Percentiles rank a stretch among this genome's conserved stretches.
phyloP scores from a whole-genome alignment of 352 stramenopile species.

The Phytophthora rubi region DNA sequence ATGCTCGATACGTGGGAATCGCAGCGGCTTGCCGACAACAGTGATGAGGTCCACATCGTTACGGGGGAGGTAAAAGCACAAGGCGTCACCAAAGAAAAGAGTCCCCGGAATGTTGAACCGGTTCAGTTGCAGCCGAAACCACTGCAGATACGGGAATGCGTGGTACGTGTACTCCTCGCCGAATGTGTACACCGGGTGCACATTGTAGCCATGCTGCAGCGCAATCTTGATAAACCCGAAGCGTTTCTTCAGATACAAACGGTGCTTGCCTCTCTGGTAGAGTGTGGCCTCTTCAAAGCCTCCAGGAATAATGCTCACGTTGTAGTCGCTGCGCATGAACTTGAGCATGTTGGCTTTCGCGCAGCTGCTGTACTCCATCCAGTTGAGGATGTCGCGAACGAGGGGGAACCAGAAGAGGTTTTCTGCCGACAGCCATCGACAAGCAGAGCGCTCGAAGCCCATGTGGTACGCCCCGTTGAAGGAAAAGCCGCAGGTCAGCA shows the following conservation, averaged over 20 bases:
- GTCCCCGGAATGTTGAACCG: conserved; percentile 82
- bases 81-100: conserved; percentile 69
- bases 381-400: conserved; percentile 66
- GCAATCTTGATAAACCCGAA: conserved; percentile 94
- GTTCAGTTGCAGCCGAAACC: conserved; percentile 81
- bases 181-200: conserved; percentile 92
- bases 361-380: conserved; percentile 63
- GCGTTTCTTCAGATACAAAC: conserved; percentile 90
- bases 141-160: conserved; percentile 82
- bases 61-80: conserved; percentile 83
- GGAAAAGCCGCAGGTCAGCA: conserved; percentile 58
- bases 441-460: conserved; percentile 52
- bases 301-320: conserved; percentile 88
- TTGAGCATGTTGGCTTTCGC: conserved; percentile 52
- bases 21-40: conserved; percentile 87
- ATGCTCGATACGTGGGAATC: conserved; percentile 85
- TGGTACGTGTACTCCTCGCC: conserved; percentile 89
- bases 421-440: conserved; percentile 69
- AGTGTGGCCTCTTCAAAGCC: conserved; percentile 95
- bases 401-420: conserved; percentile 73
- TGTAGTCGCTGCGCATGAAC: conserved; percentile 59
- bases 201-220: conserved; percentile 89
- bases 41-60: conserved; percentile 82
- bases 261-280: conserved; percentile 74
- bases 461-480: conserved; percentile 66